Percentiles rank a stretch among this genome's conserved stretches.
Conservation (phyloP, 805 yeast genomes). For the Monosporozyma yasuniensis region DNA sequence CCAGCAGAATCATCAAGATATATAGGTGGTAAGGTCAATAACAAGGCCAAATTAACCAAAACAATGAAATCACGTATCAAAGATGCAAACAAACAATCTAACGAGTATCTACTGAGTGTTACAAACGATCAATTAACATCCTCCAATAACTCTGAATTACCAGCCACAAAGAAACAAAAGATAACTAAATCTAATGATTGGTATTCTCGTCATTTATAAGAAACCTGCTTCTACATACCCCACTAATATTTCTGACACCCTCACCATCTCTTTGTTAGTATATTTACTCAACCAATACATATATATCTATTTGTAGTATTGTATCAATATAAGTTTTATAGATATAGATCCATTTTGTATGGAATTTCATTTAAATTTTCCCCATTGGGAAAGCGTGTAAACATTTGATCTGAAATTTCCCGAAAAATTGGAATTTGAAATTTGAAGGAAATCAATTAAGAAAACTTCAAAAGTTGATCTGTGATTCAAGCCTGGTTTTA, state of each 20-base stretch:
- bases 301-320: not conserved
- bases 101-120: constrained; percentile 8
- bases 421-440: not conserved
- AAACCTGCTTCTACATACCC: not conserved
- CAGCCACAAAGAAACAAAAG: not conserved
- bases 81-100: constrained; percentile 17
- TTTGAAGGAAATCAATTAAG: not conserved
- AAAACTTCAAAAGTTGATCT: not conserved
- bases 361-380: not conserved
- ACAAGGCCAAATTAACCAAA: constrained; percentile 53
- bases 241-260: not conserved
- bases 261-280: too few relatives aligned
- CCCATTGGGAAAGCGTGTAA: constrained; percentile 1
- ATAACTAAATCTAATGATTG: not conserved
- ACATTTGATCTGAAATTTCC: not conserved
- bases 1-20: constrained; percentile 17
- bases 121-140: not conserved
- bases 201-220: constrained; percentile 6
- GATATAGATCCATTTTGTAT: not conserved
- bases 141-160: not conserved
- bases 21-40: constrained; percentile 34
- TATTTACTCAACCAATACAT: not conserved
- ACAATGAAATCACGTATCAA: constrained; percentile 43
- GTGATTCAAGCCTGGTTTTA: not conserved
- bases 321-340: not conserved